Base-by-base conservation (phyloP, 2,329 filamentous ascomycete species). In the Lachnellula cervina region DNA sequence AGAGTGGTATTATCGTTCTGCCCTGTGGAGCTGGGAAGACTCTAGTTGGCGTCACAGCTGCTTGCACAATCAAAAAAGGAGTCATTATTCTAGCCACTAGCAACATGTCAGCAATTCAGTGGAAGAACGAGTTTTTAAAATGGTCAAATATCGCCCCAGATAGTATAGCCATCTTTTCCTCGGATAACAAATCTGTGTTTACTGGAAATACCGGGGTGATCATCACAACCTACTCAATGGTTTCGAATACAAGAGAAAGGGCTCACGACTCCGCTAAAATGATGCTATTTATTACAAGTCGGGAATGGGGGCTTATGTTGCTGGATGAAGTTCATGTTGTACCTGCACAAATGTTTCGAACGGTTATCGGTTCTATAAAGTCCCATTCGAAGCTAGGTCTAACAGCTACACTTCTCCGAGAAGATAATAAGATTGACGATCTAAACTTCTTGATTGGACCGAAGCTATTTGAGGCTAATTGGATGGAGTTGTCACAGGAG, bases 141-240 rank as follows among this genome's bases (percentile, higher is more conserved):
- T 99, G 94, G 94, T 97, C 92, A n/a, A 97, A 97, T 68, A 96
- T 96, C 59, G 88, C 92, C 64, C 90, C 92, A 0, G 87, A 94
- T 63, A 91, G 97, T 68, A 92, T 99, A 67, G 90, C 92, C 28
- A 86, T 96, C 53, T 99, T 99, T 71, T 96, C 94, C 0, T 93
- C 92, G 0, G 91, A 96, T 63, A 90, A 90, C 70, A 99, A 99
- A 73, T 84, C 87, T 51, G 80, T 80, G 54, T 96, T 99, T 66
- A 86, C 87, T 1, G 84, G 92, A 49, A 93, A 90, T 68, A 96
- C 94, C 1, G 94, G 94, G 69, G 91, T 99, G 62, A 95, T 99
- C 62, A 91, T 99, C 51, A 96, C 92, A 11, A 99, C 94, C 1
- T 99, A 99, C 72, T 94, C 90, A 57, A 99, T 99, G 94, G 91